Base-by-base conservation (phyloP, 2,329 filamentous ascomycete genomes). In the Colletotrichum sp. region DNA sequence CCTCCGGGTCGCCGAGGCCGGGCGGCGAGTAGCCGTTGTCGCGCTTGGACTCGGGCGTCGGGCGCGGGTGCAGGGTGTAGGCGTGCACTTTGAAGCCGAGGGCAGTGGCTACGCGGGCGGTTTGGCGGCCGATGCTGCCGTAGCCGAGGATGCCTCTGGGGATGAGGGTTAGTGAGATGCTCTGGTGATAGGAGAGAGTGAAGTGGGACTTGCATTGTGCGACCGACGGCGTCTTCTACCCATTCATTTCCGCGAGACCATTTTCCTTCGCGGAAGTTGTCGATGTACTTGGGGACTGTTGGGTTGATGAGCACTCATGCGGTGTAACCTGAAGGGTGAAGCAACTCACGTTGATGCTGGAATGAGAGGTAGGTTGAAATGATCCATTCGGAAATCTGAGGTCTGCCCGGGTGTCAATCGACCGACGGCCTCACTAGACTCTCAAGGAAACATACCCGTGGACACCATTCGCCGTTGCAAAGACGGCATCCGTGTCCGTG, bases 61-160 rank as follows among this genome's bases (percentile, higher is more conserved):
- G 82, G n/a, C 93, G 92, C 1, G 93, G 90, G 30, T 91, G 91
- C 0, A 94, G 92, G 0, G 94, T 96, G 85, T 94, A 96, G 1
- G 94, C 95, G 81, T 95, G 88, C 1, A 96, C 90, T 32, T 92
- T 88, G 89, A 95, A 93, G 21, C 94, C 95, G 79, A 95, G 83
- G 3, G 93, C 92, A 16, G 87, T 88, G 13, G 90, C 90, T 5
- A 95, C 88, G 10, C 89, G 87, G 5, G 89, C 90, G 6, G 85
- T 85, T 74, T 91, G 89, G 1, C 90, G 85, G 10, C 90, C 90
- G 69, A 91, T 91, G 69, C 84, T 85, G 16, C 90, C 89, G 76
- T 91, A 91, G 9, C 90, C 89, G 5, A 91, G 83, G 28, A 91
- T 89, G 4, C 88, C 88, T 63, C 88, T 89, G 77, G 21, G 6